These are phyloP conservation scores for Flaveria bidentis DNA, from an alignment of 129 eudicot genomes.

Conservation along the genomic window DNA sequence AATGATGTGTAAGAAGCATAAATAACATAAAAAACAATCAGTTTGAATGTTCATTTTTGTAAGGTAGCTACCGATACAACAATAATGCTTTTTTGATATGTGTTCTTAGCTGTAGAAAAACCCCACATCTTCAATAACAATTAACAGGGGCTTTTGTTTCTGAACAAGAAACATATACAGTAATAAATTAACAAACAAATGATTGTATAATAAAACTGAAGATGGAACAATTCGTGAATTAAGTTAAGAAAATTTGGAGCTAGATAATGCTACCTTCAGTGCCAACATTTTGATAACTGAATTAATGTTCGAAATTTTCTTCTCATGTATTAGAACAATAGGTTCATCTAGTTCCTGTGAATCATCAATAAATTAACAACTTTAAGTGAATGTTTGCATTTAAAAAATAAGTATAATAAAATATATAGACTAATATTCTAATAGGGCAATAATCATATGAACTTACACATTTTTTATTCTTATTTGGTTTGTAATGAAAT, in stretches of 20 bases:
- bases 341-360: slow-evolving; percentile 86
- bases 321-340: slow-evolving; percentile 75
- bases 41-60: too few relatives aligned
- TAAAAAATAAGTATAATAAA: not conserved
- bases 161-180: slow-evolving; percentile 30
- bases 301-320: slow-evolving; percentile 73
- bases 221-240: not conserved
- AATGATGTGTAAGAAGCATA: too few relatives aligned
- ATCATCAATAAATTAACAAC: not conserved
- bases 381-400: not conserved
- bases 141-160: slow-evolving; percentile 72
- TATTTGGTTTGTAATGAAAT: slow-evolving; percentile 73
- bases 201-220: slow-evolving; percentile 11
- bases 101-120: too few relatives aligned
- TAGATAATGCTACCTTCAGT: slow-evolving; percentile 54
- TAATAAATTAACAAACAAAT: not conserved
- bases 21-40: too few relatives aligned
- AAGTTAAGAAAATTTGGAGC: not conserved
- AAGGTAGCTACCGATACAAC: too few relatives aligned
- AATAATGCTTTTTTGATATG: too few relatives aligned
- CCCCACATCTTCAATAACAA: slow-evolving; percentile 75
- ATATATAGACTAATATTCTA: not conserved
- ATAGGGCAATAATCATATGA: not conserved
- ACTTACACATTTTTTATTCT: slow-evolving; percentile 87
- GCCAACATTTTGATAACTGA: slow-evolving; percentile 80